Evolutionary conservation across 495 filamentous ascomycete genomes (phyloP).

Genomic region (Aspergillus cristatus): DNA sequence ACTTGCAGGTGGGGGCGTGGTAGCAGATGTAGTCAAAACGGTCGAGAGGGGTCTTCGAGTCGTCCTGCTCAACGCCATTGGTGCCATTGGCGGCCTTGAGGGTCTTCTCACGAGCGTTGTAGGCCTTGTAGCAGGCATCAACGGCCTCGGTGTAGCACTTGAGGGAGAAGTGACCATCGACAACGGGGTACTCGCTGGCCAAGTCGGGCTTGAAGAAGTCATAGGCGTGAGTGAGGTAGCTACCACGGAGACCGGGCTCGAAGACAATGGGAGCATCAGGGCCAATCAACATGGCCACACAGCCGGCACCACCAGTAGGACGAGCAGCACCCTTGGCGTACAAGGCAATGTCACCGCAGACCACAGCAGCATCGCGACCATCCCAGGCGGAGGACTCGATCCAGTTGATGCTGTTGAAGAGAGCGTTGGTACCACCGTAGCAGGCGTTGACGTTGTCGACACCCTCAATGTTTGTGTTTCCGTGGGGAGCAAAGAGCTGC

Average conservation of each 20-base stretch:
- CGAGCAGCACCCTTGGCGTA: constrained; percentile 95
- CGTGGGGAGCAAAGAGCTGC: constrained; percentile 83
- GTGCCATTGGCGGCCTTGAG: constrained; percentile 56
- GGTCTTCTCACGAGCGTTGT: constrained; percentile 71
- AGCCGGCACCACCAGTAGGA: constrained; percentile 91
- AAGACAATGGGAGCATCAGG: constrained; percentile 86
- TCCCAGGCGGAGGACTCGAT: constrained; percentile 97
- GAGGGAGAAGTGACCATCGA: constrained; percentile 93
- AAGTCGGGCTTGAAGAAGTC: constrained; percentile 99
- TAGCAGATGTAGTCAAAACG: constrained; percentile 94
- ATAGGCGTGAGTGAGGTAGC: constrained; percentile 91
- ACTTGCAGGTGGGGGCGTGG: constrained; percentile 96
- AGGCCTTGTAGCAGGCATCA: constrained; percentile 92
- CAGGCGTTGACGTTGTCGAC: constrained; percentile 96
- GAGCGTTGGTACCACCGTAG: constrained; percentile 95
- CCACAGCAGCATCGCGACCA: constrained; percentile 85
- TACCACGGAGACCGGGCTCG: constrained; percentile 85
- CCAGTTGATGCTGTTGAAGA: constrained; percentile 98
- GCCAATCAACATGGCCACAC: constrained; percentile 88
- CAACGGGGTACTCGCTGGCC: constrained; percentile 94
- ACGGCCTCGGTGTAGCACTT: constrained; percentile 94
- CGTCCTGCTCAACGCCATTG: constrained; percentile 44
- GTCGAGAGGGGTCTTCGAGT: constrained; percentile 63
- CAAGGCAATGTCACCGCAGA: constrained; percentile 94
- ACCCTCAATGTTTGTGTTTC: constrained; percentile 89